phyloP scores from a whole-genome alignment of 768 basidiomycete genomes.

The Royoungia palumana region DNA sequence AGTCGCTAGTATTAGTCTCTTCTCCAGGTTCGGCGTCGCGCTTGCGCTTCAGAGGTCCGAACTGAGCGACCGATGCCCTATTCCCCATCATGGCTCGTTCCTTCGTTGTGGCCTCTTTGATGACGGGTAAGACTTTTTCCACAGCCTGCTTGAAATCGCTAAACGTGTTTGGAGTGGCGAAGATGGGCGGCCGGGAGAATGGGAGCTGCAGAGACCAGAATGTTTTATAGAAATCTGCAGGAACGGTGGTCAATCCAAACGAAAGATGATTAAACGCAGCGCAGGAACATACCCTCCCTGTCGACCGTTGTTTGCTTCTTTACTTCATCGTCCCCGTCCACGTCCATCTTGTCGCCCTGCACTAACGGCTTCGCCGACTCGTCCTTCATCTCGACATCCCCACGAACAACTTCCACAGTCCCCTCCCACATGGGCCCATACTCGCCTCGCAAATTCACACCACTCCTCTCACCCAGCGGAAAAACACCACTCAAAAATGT shows the following conservation, averaged over 20 bases:
- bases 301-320: slow-evolving; percentile 44
- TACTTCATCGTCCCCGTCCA: slow-evolving; percentile 43
- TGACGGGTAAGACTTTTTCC: slow-evolving; percentile 68
- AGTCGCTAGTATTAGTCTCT: slow-evolving; percentile 53
- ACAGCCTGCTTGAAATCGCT: slow-evolving; percentile 67
- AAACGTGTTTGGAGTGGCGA: slow-evolving; percentile 55
- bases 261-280: not conserved
- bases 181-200: slow-evolving; percentile 77
- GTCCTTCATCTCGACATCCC: slow-evolving; percentile 31
- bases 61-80: slow-evolving; percentile 41
- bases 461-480: slow-evolving; percentile 83
- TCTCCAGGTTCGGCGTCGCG: slow-evolving; percentile 60
- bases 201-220: slow-evolving; percentile 89
- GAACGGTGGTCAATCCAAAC: slow-evolving; percentile 4
- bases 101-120: slow-evolving; percentile 83
- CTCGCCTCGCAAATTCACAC: slow-evolving; percentile 88
- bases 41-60: slow-evolving; percentile 55
- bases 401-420: slow-evolving; percentile 41
- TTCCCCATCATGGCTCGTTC: slow-evolving; percentile 88
- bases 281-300: slow-evolving; percentile 54
- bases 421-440: slow-evolving; percentile 79
- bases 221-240: slow-evolving; percentile 72
- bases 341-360: slow-evolving; percentile 56
- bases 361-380: slow-evolving; percentile 31
- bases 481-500: slow-evolving; percentile 85